Evolutionary conservation across 1,139 yeast species (phyloP).

Genomic region (Magnusiomyces suaveolens): DNA sequence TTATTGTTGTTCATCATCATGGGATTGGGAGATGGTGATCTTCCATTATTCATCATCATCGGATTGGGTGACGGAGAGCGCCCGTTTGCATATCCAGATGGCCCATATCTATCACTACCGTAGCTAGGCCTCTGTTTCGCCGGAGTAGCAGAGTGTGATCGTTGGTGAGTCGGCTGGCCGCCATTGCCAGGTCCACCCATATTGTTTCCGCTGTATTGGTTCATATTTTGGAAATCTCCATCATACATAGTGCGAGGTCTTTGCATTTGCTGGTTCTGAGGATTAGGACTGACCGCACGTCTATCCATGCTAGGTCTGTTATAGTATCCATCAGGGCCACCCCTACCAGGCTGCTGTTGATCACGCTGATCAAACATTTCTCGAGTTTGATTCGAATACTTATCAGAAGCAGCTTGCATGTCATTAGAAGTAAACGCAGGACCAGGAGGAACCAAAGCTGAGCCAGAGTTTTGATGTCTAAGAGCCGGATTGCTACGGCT

Average conservation of each 20-base stretch:
- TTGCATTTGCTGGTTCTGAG: conserved; percentile 4
- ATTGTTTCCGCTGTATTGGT: neutral
- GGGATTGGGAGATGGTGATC: conserved; percentile 2
- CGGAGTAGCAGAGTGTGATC: conserved; percentile 23
- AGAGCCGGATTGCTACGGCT: neutral
- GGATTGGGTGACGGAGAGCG: conserved; percentile 1
- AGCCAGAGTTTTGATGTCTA: conserved; percentile 1
- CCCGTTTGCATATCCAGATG: neutral
- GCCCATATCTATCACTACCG: conserved; percentile 4
- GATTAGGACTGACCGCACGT: conserved; percentile 5
- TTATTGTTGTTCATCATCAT: neutral
- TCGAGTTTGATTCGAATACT: conserved; percentile 25
- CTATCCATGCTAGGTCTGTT: too few species aligned
- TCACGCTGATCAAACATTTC: conserved; percentile 22
- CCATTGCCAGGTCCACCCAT: neutral
- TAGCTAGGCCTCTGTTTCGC: conserved; percentile 12
- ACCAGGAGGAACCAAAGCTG: conserved; percentile 24
- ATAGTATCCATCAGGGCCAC: conserved; percentile 1
- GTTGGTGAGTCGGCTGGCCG: conserved; percentile 16
- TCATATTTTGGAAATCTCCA: conserved; percentile 1
- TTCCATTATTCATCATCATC: conserved; percentile 1
- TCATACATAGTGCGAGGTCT: conserved; percentile 7
- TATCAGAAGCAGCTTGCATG: conserved; percentile 27
- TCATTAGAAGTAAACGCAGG: conserved; percentile 31
- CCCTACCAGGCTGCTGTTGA: neutral